Conservation (phyloP, 495 filamentous ascomycete genomes). For the Penicillium waksmanii region DNA sequence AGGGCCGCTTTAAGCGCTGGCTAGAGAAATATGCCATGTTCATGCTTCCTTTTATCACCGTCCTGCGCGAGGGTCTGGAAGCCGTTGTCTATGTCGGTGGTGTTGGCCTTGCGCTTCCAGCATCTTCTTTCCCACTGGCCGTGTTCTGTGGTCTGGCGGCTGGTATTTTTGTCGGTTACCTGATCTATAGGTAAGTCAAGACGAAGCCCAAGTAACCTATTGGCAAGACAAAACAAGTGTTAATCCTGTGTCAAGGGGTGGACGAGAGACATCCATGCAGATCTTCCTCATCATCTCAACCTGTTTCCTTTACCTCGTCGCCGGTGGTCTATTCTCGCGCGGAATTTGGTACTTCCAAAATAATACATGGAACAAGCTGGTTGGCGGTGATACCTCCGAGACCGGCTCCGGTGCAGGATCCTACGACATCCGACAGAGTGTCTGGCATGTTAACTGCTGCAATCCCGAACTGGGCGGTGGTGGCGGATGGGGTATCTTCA, state of each 20-base stretch:
- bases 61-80: constrained; percentile 82
- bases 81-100: constrained; percentile 82
- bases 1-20: constrained; percentile 61
- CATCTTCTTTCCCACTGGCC: constrained; percentile 71
- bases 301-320: constrained; percentile 85
- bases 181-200: constrained; percentile 73
- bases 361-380: constrained; percentile 63
- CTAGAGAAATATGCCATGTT: constrained; percentile 83
- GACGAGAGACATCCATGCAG: constrained; percentile 68
- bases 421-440: constrained; percentile 81
- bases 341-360: constrained; percentile 74
- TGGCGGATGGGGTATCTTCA: constrained; percentile 90
- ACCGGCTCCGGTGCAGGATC: constrained; percentile 79
- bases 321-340: constrained; percentile 79
- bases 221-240: neutral
- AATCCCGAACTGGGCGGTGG: constrained; percentile 72
- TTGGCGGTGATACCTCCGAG: constrained; percentile 77
- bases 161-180: constrained; percentile 65
- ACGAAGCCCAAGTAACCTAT: neutral
- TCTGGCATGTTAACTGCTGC: constrained; percentile 95
- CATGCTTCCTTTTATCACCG: constrained; percentile 77
- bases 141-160: constrained; percentile 69
- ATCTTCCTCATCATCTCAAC: constrained; percentile 81
- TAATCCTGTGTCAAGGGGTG: constrained; percentile 49
- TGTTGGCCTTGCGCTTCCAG: constrained; percentile 75